phyloP scores from a whole-genome alignment of 805 yeast genomes.

The Kluyveromyces dobzhanskii region DNA sequence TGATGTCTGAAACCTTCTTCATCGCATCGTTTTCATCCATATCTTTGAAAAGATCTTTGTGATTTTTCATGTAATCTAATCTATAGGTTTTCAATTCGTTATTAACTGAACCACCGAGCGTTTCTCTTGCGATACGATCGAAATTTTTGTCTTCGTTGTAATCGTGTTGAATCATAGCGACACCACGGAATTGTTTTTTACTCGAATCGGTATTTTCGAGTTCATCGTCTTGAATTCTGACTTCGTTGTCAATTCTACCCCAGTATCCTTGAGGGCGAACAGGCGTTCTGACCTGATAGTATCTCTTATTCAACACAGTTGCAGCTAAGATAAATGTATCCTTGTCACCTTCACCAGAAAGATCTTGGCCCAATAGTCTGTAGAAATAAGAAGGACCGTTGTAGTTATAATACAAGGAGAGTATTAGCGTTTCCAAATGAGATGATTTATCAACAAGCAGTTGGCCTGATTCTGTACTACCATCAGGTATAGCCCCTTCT shows the following conservation, averaged over 20 bases:
- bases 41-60: slow-evolving; percentile 4
- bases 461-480: slow-evolving; percentile 68
- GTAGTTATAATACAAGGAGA: slow-evolving; percentile 58
- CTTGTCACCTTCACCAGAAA: slow-evolving; percentile 75
- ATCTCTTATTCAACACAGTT: slow-evolving; percentile 32
- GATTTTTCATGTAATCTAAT: slow-evolving; percentile 3
- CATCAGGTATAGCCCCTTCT: slow-evolving; percentile 59
- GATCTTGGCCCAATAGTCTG: slow-evolving; percentile 63
- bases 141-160: slow-evolving; percentile 50
- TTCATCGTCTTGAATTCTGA: slow-evolving; percentile 8
- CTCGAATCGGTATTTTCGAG: background rate
- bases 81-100: slow-evolving; percentile 4
- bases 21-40: slow-evolving; percentile 13
- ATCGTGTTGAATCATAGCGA: slow-evolving; percentile 71
- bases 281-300: slow-evolving; percentile 39
- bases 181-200: slow-evolving; percentile 40
- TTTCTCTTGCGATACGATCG: slow-evolving; percentile 12
- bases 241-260: slow-evolving; percentile 20
- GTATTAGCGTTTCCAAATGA: slow-evolving; percentile 50
- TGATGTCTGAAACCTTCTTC: slow-evolving; percentile 13
- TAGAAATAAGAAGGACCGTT: slow-evolving; percentile 62
- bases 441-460: slow-evolving; percentile 50
- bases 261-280: slow-evolving; percentile 34
- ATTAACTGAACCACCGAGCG: slow-evolving; percentile 8
- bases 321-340: slow-evolving; percentile 68